Conservation (phyloP, 345 rosid genomes). For the Physaria fendleri region DNA sequence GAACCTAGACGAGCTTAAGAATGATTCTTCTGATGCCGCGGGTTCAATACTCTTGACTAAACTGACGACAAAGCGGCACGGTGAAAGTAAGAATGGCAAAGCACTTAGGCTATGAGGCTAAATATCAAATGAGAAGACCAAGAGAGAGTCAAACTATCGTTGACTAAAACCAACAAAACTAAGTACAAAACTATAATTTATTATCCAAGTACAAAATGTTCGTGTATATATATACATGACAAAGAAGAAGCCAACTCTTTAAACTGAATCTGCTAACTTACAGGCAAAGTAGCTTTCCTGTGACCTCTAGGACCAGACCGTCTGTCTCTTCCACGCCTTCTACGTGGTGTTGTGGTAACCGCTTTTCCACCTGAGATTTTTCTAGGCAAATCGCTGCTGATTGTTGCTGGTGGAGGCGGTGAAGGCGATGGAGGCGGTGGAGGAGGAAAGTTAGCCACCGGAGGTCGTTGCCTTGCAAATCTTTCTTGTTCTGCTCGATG, state of each 20-base stretch:
- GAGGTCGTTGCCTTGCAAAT: constrained; percentile 38
- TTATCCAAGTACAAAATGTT: constrained; percentile 32
- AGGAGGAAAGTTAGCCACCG: constrained; percentile 33
- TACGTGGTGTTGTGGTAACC: constrained; percentile 31
- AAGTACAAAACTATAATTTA: constrained; percentile 29
- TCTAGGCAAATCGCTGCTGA: constrained; percentile 34
- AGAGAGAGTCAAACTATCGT: no score
- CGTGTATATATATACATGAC: constrained; percentile 29
- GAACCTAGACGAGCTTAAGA: no score
- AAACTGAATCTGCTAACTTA: constrained; percentile 18
- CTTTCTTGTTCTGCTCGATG: constrained; percentile 51
- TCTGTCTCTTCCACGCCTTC: constrained; percentile 53
- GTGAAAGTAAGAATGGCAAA: no score
- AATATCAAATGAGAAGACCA: no score
- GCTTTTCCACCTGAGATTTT: constrained; percentile 33
- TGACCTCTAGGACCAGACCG: constrained; percentile 62
- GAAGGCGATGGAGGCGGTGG: no score
- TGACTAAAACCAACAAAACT: no score
- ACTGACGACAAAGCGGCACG: no score
- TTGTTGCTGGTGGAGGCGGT: constrained; percentile 35
- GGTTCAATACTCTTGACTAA: no score
- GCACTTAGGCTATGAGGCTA: no score
- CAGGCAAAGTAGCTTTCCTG: constrained; percentile 43
- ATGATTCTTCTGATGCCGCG: no score
- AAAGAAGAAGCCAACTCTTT: constrained; percentile 14